A percentile compares a stretch with the other conserved stretches of the same genome.
These are phyloP conservation scores for Leptoxyphium fumago DNA, from an alignment of 2,329 filamentous ascomycete genomes.

Conservation along the genomic window DNA sequence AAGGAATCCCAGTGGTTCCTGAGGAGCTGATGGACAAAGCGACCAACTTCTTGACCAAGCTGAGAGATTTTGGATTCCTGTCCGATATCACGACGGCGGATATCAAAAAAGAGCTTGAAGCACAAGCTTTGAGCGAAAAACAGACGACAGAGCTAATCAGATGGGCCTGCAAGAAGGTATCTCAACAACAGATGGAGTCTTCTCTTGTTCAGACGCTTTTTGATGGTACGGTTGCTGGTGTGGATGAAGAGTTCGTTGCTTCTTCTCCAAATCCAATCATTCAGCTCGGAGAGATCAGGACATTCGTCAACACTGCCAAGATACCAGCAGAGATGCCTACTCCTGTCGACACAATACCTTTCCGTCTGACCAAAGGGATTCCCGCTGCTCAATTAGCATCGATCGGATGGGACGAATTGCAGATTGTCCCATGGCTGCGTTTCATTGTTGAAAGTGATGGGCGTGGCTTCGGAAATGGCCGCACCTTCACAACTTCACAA, in stretches of 20 bases:
- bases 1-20: conserved; percentile 75
- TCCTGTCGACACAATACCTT: conserved; percentile 69
- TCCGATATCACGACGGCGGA: conserved; percentile 76
- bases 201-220: conserved; percentile 55
- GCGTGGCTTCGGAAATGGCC: conserved; percentile 43
- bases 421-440: conserved; percentile 70
- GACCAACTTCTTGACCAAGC: conserved; percentile 59
- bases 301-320: conserved; percentile 60
- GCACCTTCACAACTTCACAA: conserved; percentile 56
- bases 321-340: conserved; percentile 72
- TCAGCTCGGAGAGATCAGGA: conserved; percentile 57
- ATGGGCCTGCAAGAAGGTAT: conserved; percentile 64
- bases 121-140: conserved; percentile 61
- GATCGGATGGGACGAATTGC: conserved; percentile 74
- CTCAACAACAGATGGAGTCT: conserved; percentile 56
- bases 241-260: conserved; percentile 36
- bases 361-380: conserved; percentile 63
- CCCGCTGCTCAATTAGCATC: conserved; percentile 54
- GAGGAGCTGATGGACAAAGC: conserved; percentile 54
- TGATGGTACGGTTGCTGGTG: conserved; percentile 61
- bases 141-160: conserved; percentile 72
- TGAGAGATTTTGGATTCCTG: conserved; percentile 76
- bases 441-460: conserved; percentile 60
- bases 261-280: conserved; percentile 55
- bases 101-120: conserved; percentile 68